phyloP scores from a whole-genome alignment of 2,329 filamentous ascomycete species.

The Cucurbitaria berberidis region DNA sequence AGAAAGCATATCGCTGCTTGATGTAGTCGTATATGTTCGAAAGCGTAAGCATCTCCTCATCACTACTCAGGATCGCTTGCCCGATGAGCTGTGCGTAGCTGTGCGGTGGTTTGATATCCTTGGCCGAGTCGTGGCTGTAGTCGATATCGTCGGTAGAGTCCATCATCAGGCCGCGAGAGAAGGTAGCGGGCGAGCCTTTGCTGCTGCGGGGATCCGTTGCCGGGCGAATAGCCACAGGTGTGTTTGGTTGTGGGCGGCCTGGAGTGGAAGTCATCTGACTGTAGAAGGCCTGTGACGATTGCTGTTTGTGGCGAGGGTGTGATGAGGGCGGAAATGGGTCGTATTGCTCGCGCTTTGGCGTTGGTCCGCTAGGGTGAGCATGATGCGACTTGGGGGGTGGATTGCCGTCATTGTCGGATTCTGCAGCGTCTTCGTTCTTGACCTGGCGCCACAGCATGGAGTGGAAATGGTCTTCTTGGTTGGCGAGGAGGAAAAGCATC shows the following conservation, averaged over 20 bases:
- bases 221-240: constrained; percentile 45
- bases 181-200: constrained; percentile 56
- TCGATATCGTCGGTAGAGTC: constrained; percentile 68
- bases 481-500: constrained; percentile 98
- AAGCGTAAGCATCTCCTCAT: constrained; percentile 87
- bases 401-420: constrained; percentile 49
- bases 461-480: constrained; percentile 72
- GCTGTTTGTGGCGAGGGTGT: constrained; percentile 39
- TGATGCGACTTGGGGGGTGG: constrained; percentile 40
- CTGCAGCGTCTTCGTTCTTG: constrained; percentile 43
- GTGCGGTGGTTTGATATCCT: constrained; percentile 92
- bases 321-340: constrained; percentile 48
- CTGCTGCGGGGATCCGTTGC: constrained; percentile 45
- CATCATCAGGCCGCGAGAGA: constrained; percentile 58
- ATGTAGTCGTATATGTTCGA: constrained; percentile 95
- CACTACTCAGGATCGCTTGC: constrained; percentile 87
- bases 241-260: constrained; percentile 41
- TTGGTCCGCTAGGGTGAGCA: constrained; percentile 42
- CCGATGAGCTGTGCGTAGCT: constrained; percentile 98
- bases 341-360: constrained; percentile 46
- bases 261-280: constrained; percentile 47
- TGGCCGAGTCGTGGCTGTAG: constrained; percentile 80
- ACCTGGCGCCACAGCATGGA: constrained; percentile 70
- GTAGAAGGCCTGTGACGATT: constrained; percentile 38
- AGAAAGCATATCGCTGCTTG: constrained; percentile 89